Evolutionary conservation across 2,329 filamentous ascomycete genomes (phyloP), one percentile per base, ranked within the genome.

Genomic region (Fusarium marasasianum): DNA sequence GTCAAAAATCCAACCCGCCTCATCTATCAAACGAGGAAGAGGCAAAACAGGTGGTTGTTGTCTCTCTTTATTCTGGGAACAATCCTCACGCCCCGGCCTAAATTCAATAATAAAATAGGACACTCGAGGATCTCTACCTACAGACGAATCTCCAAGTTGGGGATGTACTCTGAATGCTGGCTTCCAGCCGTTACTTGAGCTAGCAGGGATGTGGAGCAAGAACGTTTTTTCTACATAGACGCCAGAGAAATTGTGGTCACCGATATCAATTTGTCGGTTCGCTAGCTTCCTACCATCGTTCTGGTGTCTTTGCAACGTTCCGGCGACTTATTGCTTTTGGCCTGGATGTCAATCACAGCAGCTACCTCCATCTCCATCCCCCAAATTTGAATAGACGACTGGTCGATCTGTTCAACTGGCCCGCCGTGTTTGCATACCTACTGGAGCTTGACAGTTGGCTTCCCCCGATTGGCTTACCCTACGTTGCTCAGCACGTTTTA

Each of bases 401-500:
- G 20, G 59, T 64, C 48, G 50, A 57, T 70, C 75, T 76, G 73
- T 63, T 73, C 55, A 56, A 66, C 51, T 63, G 68, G 55, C 59
- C 63, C 59, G 56, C 58, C 51, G 53, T 71, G 67, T 75, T 74
- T 75, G 62, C 69, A 59, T 66, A 74, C 33, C 33, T 35, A 35
- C 69, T 66, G 73, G 64, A 73, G 60, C 71, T 78, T 79, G 78
- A 80, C 79, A 80, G 75, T 76, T 80, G 78, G 79, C 78, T 64
- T 67, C 68, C 72, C 69, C 76, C 78, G 73, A 79, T 77, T 78
- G 79, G 79, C 78, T 79, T 79, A 73, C 69, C 63, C 56, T 72
- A 72, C 73, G 74, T 73, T 50, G 70, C 67, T 73, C 79, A 78
- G 75, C 76, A 78, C 79, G 79, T 82, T 82, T 82, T 79, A 82